Conservation (phyloP, 345 rosid species). For the Moringa oleifera region DNA sequence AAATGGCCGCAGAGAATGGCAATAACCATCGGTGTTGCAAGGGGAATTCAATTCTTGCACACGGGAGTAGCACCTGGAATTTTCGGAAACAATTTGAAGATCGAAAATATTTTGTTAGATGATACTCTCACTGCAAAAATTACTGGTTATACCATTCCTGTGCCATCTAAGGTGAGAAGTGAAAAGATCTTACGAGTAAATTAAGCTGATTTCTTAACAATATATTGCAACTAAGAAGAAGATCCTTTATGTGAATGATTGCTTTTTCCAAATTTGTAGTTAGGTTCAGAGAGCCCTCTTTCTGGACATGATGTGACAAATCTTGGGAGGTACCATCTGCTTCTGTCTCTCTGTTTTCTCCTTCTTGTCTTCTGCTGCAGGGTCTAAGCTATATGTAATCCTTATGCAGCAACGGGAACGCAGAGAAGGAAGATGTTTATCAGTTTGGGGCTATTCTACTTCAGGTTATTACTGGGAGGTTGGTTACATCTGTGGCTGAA, state of each 20-base stretch:
- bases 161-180: conserved; percentile 54
- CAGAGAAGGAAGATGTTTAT: conserved; percentile 82
- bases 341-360: conserved; percentile 3
- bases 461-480: conserved; percentile 62
- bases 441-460: conserved; percentile 71
- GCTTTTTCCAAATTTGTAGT: conserved; percentile 26
- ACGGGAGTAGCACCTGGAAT: conserved; percentile 78
- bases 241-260: background rate
- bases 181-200: background rate
- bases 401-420: conserved; percentile 33
- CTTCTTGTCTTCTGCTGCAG: background rate
- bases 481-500: conserved; percentile 38
- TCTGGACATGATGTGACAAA: conserved; percentile 18
- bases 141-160: conserved; percentile 58
- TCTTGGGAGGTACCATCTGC: conserved; percentile 10
- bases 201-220: too few relatives aligned
- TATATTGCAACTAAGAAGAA: too few relatives aligned
- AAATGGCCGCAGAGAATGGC: conserved; percentile 96
- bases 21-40: conserved; percentile 67
- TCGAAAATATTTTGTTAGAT: conserved; percentile 68
- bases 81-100: conserved; percentile 66
- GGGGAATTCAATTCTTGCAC: conserved; percentile 93
- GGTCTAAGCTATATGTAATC: background rate
- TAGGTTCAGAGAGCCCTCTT: conserved; percentile 43
- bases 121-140: conserved; percentile 74